Percentiles rank a stretch among this genome's conserved stretches.
These are phyloP conservation scores for Xanthoconium stramineum DNA, from an alignment of 768 basidiomycete species.

Conservation along the genomic window DNA sequence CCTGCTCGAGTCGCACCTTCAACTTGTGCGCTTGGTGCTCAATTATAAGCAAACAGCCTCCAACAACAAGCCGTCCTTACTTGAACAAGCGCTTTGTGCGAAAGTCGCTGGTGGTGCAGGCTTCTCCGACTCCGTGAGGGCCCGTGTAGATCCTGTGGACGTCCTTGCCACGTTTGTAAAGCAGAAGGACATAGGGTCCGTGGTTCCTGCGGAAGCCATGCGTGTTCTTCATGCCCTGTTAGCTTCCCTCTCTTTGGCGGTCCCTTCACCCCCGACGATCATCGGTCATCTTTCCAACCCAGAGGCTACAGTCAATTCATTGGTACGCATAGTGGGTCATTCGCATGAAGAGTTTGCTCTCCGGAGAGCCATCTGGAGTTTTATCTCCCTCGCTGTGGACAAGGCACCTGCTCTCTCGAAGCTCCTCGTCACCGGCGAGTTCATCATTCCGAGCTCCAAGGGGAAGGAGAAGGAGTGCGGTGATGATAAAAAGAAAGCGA, in stretches of 20 bases:
- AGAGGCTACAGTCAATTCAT: slow-evolving; percentile 60
- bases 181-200: slow-evolving; percentile 55
- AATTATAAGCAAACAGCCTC: slow-evolving; percentile 55
- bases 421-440: slow-evolving; percentile 74
- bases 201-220: slow-evolving; percentile 65
- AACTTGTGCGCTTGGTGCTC: slow-evolving; percentile 58
- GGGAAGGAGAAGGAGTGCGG: slow-evolving; percentile 30
- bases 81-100: slow-evolving; percentile 75
- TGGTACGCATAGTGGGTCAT: slow-evolving; percentile 72
- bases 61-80: slow-evolving; percentile 51
- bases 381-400: slow-evolving; percentile 77
- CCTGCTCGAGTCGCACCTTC: slow-evolving; percentile 66
- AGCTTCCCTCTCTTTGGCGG: slow-evolving; percentile 56
- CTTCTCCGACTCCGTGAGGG: slow-evolving; percentile 42
- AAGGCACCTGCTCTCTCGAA: slow-evolving; percentile 83
- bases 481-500: slow-evolving; percentile 32
- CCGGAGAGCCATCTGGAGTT: slow-evolving; percentile 78
- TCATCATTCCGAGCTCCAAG: slow-evolving; percentile 47
- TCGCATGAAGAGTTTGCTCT: slow-evolving; percentile 75
- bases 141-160: slow-evolving; percentile 69
- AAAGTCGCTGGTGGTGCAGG: slow-evolving; percentile 50
- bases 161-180: slow-evolving; percentile 66
- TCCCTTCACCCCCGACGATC: slow-evolving; percentile 67
- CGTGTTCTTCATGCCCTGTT: slow-evolving; percentile 66
- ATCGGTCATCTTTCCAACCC: slow-evolving; percentile 77